phyloP scores from a whole-genome alignment of 2,329 filamentous ascomycete genomes.

The Cephalotrichum gorgonifer region DNA sequence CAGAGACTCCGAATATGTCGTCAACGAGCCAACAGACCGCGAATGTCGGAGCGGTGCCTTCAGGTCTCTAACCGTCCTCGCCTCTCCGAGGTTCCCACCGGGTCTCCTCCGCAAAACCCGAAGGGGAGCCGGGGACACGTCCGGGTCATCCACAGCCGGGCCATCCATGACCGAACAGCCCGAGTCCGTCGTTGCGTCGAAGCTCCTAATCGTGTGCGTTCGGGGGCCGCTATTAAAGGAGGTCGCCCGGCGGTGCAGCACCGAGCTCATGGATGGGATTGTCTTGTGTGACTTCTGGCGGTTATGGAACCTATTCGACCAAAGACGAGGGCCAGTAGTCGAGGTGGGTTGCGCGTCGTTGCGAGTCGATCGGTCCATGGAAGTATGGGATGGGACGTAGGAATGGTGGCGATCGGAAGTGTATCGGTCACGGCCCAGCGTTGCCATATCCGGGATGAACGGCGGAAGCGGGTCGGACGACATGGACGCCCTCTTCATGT shows the following conservation, averaged over 20 bases:
- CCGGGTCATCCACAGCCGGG: constrained; percentile 1
- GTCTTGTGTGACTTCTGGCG: constrained; percentile 38
- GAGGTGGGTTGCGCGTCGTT: not conserved
- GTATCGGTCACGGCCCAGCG: constrained; percentile 19
- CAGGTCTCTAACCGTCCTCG: constrained; percentile 53
- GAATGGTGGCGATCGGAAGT: constrained; percentile 20
- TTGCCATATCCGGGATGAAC: constrained; percentile 35
- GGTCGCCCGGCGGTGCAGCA: constrained; percentile 43
- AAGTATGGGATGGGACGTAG: not conserved
- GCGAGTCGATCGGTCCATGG: constrained; percentile 17
- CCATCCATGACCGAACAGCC: constrained; percentile 27
- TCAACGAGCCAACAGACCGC: constrained; percentile 48
- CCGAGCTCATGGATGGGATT: constrained; percentile 37
- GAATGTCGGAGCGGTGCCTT: constrained; percentile 41
- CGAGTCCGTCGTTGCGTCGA: constrained; percentile 49
- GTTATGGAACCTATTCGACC: constrained; percentile 19
- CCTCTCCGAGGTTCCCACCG: constrained; percentile 64
- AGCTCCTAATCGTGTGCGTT: constrained; percentile 44
- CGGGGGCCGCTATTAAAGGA: constrained; percentile 49
- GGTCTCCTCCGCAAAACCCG: constrained; percentile 61
- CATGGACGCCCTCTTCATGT: constrained; percentile 24
- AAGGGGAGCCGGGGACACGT: constrained; percentile 35
- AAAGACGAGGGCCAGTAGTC: not conserved
- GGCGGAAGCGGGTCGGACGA: constrained; percentile 32
- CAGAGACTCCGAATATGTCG: constrained; percentile 49